Evolutionary conservation across 2,329 filamentous ascomycete genomes (phyloP).

Genomic region (Diaporthe citriasiana): DNA sequence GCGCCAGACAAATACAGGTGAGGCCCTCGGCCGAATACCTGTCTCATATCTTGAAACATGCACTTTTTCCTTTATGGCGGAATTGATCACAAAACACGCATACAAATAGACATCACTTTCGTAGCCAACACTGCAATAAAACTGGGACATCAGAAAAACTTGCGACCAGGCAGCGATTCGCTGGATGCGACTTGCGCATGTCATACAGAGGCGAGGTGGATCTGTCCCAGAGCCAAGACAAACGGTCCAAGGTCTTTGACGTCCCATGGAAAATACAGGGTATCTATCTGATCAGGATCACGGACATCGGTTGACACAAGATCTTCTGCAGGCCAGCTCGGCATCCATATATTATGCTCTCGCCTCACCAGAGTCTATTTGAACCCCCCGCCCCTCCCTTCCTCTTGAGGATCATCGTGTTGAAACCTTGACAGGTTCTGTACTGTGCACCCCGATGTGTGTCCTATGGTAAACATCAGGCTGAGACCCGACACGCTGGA

Average conservation of each 20-base stretch:
- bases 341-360: background rate
- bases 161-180: background rate
- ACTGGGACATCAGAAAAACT: background rate
- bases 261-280: background rate
- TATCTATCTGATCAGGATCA: background rate
- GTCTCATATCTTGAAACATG: background rate
- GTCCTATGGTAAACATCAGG: background rate
- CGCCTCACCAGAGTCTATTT: conserved; percentile 6
- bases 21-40: background rate
- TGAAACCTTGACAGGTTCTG: conserved; percentile 12
- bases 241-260: background rate
- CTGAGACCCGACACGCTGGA: conserved; percentile 15
- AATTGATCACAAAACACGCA: background rate
- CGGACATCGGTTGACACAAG: conserved; percentile 13
- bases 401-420: background rate
- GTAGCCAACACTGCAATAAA: background rate
- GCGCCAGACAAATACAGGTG: background rate
- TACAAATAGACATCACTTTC: no score
- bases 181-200: background rate
- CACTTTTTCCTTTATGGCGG: background rate
- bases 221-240: background rate
- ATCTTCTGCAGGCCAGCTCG: conserved; percentile 4
- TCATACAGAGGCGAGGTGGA: background rate
- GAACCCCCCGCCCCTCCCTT: no score
- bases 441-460: background rate